Evolutionary conservation across 208 protist genomes (phyloP).

Genomic region (Vickermania spadyakhi): DNA sequence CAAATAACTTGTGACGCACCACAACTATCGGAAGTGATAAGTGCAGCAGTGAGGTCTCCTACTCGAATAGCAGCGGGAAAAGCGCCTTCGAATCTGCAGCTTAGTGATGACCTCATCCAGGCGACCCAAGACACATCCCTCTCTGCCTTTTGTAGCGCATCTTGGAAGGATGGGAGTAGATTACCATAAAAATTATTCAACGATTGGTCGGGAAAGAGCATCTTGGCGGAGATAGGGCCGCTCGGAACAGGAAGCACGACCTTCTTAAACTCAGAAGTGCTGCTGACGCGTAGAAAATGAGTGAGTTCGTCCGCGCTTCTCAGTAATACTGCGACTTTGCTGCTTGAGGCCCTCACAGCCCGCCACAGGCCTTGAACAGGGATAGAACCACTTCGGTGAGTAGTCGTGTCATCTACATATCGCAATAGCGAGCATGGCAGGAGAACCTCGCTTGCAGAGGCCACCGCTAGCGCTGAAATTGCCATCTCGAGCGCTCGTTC

Average conservation of each 20-base stretch:
- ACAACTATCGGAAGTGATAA: slow-evolving; percentile 28
- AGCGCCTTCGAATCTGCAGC: slow-evolving; percentile 70
- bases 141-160: no score
- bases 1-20: slow-evolving; percentile 37
- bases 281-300: slow-evolving; percentile 9
- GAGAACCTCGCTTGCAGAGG: slow-evolving; percentile 39
- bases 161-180: no score
- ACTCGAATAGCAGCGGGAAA: slow-evolving; percentile 61
- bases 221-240: slow-evolving; percentile 45
- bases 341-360: background rate
- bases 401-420: slow-evolving; percentile 12
- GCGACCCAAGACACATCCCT: slow-evolving; percentile 28
- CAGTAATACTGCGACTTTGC: slow-evolving; percentile 8
- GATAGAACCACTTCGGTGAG: background rate
- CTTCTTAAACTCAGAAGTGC: slow-evolving; percentile 17
- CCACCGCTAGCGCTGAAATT: slow-evolving; percentile 30
- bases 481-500: slow-evolving; percentile 24
- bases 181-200: no score
- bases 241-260: slow-evolving; percentile 63
- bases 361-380: slow-evolving; percentile 15
- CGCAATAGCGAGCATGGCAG: slow-evolving; percentile 41
- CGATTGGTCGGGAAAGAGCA: slow-evolving; percentile 58
- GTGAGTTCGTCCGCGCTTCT: slow-evolving; percentile 12
- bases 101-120: slow-evolving; percentile 76
- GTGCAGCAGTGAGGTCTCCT: slow-evolving; percentile 36